These are phyloP conservation scores for Boechera stricta DNA, from an alignment of 345 rosid genomes.

Conservation along the genomic window DNA sequence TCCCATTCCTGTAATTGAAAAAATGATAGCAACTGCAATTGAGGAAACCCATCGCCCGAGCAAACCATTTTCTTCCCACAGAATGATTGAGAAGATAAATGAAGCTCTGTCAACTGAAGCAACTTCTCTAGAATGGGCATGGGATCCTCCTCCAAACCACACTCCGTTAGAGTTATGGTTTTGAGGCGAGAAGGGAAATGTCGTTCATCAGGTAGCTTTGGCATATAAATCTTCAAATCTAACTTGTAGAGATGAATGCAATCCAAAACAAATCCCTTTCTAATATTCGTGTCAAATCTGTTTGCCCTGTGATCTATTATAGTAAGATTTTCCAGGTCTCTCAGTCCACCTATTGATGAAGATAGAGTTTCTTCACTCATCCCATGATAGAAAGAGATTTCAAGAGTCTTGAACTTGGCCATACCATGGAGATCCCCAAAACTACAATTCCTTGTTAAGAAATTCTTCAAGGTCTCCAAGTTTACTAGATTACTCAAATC, in stretches of 20 bases:
- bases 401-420: neutral
- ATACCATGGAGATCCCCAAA: constrained; percentile 16
- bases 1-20: neutral
- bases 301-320: neutral
- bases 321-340: constrained; percentile 1
- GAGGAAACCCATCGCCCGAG: constrained; percentile 3
- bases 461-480: constrained; percentile 6
- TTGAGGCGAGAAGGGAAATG: too few species aligned
- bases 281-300: too few species aligned
- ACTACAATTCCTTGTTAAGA: neutral
- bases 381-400: too few species aligned
- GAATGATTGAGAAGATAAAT: constrained; percentile 18
- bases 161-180: neutral
- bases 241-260: too few species aligned
- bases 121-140: constrained; percentile 54
- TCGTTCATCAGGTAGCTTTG: too few species aligned
- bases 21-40: neutral
- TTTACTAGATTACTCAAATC: constrained; percentile 24
- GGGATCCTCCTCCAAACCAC: constrained; percentile 45
- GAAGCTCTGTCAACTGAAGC: constrained; percentile 28
- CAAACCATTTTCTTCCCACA: constrained; percentile 37
- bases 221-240: too few species aligned
- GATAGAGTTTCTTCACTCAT: neutral
- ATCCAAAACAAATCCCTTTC: too few species aligned
- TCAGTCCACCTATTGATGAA: constrained; percentile 23